These are phyloP conservation scores for Piper longum DNA, from an alignment of 164 flowering plant species.

Conservation along the genomic window DNA sequence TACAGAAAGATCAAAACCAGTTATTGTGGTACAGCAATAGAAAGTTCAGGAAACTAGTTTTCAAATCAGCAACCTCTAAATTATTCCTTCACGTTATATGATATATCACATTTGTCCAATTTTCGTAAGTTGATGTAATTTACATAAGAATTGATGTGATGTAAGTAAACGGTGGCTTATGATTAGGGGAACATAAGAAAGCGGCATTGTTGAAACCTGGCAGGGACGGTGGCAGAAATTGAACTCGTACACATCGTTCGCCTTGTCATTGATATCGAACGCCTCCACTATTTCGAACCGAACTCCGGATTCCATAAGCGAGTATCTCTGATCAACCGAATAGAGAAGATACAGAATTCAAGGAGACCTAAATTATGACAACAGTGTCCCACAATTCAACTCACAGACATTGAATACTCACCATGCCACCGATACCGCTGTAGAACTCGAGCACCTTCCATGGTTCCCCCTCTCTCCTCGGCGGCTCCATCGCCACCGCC, in stretches of 20 bases:
- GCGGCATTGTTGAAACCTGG: constrained; percentile 30
- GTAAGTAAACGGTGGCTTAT: too few species aligned
- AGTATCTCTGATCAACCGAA: constrained; percentile 42
- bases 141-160: too few species aligned
- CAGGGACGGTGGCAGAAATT: constrained; percentile 81
- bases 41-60: too few species aligned
- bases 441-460: constrained; percentile 81
- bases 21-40: too few species aligned
- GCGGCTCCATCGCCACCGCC: neutral
- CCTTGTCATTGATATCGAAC: constrained; percentile 73
- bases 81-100: too few species aligned
- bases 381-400: neutral
- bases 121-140: too few species aligned
- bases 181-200: too few species aligned
- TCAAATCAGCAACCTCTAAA: too few species aligned
- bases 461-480: constrained; percentile 11
- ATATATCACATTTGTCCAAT: too few species aligned
- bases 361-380: neutral
- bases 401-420: constrained; percentile 10
- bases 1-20: too few species aligned
- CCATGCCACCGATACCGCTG: constrained; percentile 97
- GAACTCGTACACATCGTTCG: constrained; percentile 76
- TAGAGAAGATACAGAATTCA: neutral
- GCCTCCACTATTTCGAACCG: constrained; percentile 66
- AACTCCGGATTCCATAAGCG: constrained; percentile 49